Evolutionary conservation across 192 early-diverging fungal genomes (phyloP), one percentile per base, ranked within the genome.

Genomic region (Jimgerdemannia flammicorona): DNA sequence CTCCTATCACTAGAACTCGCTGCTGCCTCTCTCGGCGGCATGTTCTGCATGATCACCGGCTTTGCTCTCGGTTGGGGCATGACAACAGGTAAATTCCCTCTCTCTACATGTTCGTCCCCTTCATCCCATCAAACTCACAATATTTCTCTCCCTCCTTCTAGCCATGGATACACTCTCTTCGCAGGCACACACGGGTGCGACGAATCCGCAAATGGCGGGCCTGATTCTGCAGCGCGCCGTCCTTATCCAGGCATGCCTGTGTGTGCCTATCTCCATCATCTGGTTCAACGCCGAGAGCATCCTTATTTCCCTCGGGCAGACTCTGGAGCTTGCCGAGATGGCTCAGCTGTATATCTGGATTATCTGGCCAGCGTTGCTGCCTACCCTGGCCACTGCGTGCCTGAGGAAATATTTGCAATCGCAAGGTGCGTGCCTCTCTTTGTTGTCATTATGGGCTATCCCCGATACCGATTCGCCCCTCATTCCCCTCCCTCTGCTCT

Each of bases 101-200:
- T 14, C 49, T 14, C 49, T 14, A 14, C 49, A 59, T 10, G 14
- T 59, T 14, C 49, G 8, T 59, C 49, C 49, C 49, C 49, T 59
- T 59, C 14, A 6, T 14, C 49, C 49, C 49, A 59, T 14, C 49
- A 59, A 59, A 6, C 49, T 29, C 29, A 29, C 29, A 59, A 65
- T 75, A n/a, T 19, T 54, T 40, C 40, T 64, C 49, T 72, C 49
- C 66, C 66, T 44, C 67, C 69, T 14, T 70, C 11, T 41, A 79
- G 78, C 78, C 17, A 75, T 79, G 8, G 78, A 79, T 65, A 79
- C 78, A 11, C 59, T 79, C 17, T 73, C 75, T 11, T 54, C 78
- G 9, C 78, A 79, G 67, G 78, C 78, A 1, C 75, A 72, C 43
- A 79, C 78, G 19, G 78, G 78, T 7, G 78, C 78, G 39, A 68